Base-by-base conservation (phyloP, 495 filamentous ascomycete species). In the Thermochaetoides thermophila region DNA sequence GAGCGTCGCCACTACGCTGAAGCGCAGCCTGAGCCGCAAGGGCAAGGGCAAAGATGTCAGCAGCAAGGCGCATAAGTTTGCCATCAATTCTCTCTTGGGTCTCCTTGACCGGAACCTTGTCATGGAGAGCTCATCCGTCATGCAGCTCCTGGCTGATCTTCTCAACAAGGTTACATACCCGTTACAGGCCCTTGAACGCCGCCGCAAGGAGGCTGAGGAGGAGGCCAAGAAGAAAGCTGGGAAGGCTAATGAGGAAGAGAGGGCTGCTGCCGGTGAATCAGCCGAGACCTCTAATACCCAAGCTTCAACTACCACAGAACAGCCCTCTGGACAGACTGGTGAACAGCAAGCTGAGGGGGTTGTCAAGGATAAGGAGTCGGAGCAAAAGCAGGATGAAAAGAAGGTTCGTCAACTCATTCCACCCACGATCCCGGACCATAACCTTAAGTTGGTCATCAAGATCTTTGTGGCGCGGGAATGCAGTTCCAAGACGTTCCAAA, bases 391-490 rank as follows among this genome's bases (percentile, higher is more conserved):
- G 19, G 42, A 57, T 11, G 45, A 74, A 40, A 94, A 86, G 65
- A 85, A 78, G 47, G 66, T 64, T 30, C 73, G 70, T 16, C 69
- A 72, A 18, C 64, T 94, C 11, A 75, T 76, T 17, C 84, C 86
- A 31, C 89, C 89, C 16, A 73, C 83, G 15, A 76, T 99, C 28
- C 87, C 91, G 1, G 82, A 87, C 25, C 67, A 81, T 43, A 93
- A 94, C 54, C 67, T 99, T 41, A 81, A 78, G 48, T 64, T 96
- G 25, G 84, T 99, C 7, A 82, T 95, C 46, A 89, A 91, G 45
- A 92, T 99, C 39, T 76, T 99, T 40, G 81, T 87, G 9, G 86
- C 89, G 32, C 80, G 84, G 18, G 89, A 99, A 52, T 99, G 89
- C 59, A 89, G 79, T 45, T 84, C 81, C 30, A 93, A 92, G 61